Percentiles rank a stretch among this genome's conserved stretches.
Evolutionary conservation across 2,329 filamentous ascomycete species (phyloP).

Genomic region (Plectosphaerella sp.): DNA sequence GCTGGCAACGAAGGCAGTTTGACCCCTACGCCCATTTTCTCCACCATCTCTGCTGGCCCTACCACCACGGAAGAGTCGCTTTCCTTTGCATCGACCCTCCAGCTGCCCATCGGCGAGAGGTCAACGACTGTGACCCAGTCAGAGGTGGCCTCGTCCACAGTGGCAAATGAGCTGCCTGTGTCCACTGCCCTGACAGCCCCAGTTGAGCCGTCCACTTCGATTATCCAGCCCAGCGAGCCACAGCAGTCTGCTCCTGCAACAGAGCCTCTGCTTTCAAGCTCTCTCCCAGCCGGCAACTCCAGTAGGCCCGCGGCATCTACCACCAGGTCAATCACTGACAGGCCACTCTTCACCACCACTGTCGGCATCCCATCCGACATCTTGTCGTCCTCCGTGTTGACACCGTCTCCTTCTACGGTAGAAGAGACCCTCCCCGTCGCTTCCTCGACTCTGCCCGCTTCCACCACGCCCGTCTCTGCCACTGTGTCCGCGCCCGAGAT

Average conservation of each 20-base stretch:
- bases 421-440: not conserved
- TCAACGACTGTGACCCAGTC: not conserved
- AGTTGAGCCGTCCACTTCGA: too few relatives aligned
- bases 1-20: not conserved
- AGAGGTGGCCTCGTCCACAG: too few relatives aligned
- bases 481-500: not conserved
- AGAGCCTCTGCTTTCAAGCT: too few relatives aligned
- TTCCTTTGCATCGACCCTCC: not conserved
- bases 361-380: not conserved
- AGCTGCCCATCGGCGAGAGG: not conserved
- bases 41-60: not conserved
- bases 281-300: not conserved
- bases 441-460: not conserved
- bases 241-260: too few relatives aligned
- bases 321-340: not conserved
- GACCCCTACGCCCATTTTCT: not conserved
- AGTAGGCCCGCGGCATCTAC: not conserved
- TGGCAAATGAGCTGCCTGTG: too few relatives aligned
- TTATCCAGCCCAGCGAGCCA: too few relatives aligned
- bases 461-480: not conserved
- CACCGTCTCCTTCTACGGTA: constrained; percentile 4
- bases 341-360: not conserved
- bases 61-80: not conserved
- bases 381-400: not conserved
- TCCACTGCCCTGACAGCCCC: too few relatives aligned